Conservation (phyloP, 495 filamentous ascomycete genomes). For the Penicillium cinerascens region DNA sequence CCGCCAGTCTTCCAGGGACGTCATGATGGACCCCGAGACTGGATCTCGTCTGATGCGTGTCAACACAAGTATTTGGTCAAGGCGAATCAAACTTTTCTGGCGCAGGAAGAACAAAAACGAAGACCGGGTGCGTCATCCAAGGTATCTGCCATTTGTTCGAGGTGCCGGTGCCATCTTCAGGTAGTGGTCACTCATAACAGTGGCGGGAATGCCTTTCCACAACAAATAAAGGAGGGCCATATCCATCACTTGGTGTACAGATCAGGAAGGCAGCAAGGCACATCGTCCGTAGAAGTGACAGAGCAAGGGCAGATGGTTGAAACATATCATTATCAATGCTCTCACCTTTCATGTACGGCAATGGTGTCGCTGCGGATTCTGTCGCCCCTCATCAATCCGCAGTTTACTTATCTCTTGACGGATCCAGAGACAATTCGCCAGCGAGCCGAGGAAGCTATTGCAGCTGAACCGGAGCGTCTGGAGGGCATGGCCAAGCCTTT, state of each 20-base stretch:
- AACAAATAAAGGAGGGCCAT: constrained; percentile 23
- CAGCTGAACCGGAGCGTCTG: constrained; percentile 56
- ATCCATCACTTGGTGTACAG: constrained; percentile 48
- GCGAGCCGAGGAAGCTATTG: constrained; percentile 51
- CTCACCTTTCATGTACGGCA: constrained; percentile 51
- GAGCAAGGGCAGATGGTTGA: constrained; percentile 36
- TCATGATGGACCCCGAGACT: constrained; percentile 27
- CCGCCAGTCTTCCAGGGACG: constrained; percentile 41
- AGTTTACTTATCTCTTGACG: constrained; percentile 52
- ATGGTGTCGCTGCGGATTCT: constrained; percentile 53
- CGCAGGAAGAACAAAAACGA: constrained; percentile 33
- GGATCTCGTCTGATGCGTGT: constrained; percentile 46
- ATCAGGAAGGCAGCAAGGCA: constrained; percentile 30
- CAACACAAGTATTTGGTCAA: constrained; percentile 55
- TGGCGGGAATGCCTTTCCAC: constrained; percentile 12
- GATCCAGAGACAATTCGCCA: constrained; percentile 51
- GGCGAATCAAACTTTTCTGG: constrained; percentile 46
- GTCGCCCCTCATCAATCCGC: constrained; percentile 47
- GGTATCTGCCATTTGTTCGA: constrained; percentile 52
- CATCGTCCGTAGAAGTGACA: constrained; percentile 23
- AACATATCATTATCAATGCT: constrained; percentile 57
- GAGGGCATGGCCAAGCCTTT: constrained; percentile 47
- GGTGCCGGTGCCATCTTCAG: constrained; percentile 55
- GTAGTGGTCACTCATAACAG: constrained; percentile 43
- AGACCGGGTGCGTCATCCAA: constrained; percentile 42